Evolutionary conservation across 225 moss, liverwort and hornwort species (phyloP).

Genomic region (Neckera pumila): DNA sequence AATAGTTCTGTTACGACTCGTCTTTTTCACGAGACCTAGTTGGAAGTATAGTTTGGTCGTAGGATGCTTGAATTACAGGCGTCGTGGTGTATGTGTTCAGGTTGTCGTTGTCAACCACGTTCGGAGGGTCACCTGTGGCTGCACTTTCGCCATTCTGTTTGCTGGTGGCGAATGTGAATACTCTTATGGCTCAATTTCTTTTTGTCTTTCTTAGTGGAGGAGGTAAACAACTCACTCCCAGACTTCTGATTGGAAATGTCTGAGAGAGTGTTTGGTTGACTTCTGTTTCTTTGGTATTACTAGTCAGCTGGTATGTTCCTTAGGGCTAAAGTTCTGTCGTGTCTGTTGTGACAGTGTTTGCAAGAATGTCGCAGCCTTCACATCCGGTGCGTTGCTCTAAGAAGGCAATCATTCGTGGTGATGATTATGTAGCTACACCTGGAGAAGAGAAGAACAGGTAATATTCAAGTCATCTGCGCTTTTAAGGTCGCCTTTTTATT

Average conservation of each 20-base stretch:
- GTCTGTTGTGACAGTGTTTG: constrained; percentile 58
- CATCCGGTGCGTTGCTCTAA: constrained; percentile 88
- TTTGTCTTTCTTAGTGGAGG: constrained; percentile 99
- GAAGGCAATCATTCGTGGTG: constrained; percentile 73
- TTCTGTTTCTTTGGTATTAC: background rate
- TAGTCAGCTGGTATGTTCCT: background rate
- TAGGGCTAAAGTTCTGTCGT: background rate
- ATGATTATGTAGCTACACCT: constrained; percentile 61
- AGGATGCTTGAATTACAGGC: background rate
- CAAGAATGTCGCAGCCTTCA: constrained; percentile 98
- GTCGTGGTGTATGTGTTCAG: constrained; percentile 32
- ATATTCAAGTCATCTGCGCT: background rate
- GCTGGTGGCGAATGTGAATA: constrained; percentile 85
- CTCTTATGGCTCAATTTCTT: constrained; percentile 91
- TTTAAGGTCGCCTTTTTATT: background rate
- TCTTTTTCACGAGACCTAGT: background rate
- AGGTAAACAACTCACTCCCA: constrained; percentile 27
- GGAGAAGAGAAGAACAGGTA: constrained; percentile 56
- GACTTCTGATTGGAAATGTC: background rate
- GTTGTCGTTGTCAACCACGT: constrained; percentile 88
- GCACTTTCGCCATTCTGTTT: constrained; percentile 81
- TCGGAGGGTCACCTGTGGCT: constrained; percentile 85
- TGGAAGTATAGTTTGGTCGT: background rate
- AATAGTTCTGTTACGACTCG: background rate
- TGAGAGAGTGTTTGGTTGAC: background rate